phyloP scores from a whole-genome alignment of 805 yeast genomes.

The Starmera caribaea region DNA sequence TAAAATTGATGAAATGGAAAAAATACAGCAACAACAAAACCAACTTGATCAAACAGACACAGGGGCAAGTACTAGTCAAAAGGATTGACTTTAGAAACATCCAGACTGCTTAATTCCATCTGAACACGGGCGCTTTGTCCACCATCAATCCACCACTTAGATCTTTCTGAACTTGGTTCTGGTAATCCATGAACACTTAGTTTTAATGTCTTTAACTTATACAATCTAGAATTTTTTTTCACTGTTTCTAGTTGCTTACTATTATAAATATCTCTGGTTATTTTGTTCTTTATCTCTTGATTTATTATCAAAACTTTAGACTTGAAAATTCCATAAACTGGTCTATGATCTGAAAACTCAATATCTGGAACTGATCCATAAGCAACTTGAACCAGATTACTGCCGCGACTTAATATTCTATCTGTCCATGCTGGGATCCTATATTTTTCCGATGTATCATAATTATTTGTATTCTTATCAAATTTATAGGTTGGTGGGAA shows the following conservation, averaged over 20 bases:
- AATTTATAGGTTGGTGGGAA: slow-evolving; percentile 93
- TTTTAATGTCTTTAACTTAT: slow-evolving; percentile 15
- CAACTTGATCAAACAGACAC: slow-evolving; percentile 34
- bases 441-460: slow-evolving; percentile 86
- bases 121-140: slow-evolving; percentile 45
- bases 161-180: slow-evolving; percentile 76
- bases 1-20: neutral
- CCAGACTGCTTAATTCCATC: no score
- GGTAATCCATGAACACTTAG: slow-evolving; percentile 41
- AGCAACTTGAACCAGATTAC: slow-evolving; percentile 43
- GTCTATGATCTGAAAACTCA: slow-evolving; percentile 80
- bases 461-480: slow-evolving; percentile 72
- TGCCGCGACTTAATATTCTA: slow-evolving; percentile 61
- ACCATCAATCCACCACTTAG: slow-evolving; percentile 89
- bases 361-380: slow-evolving; percentile 54
- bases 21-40: slow-evolving; percentile 26
- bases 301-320: slow-evolving; percentile 60
- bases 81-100: no score
- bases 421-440: slow-evolving; percentile 99
- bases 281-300: slow-evolving; percentile 36
- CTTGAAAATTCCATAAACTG: slow-evolving; percentile 67
- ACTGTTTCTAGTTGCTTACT: slow-evolving; percentile 31
- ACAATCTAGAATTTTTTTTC: slow-evolving; percentile 8
- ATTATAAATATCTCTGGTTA: slow-evolving; percentile 50
- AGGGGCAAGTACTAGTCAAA: no score